Base-by-base conservation (phyloP, 352 stramenopile species). In the Pythium rhizo-oryzae region DNA sequence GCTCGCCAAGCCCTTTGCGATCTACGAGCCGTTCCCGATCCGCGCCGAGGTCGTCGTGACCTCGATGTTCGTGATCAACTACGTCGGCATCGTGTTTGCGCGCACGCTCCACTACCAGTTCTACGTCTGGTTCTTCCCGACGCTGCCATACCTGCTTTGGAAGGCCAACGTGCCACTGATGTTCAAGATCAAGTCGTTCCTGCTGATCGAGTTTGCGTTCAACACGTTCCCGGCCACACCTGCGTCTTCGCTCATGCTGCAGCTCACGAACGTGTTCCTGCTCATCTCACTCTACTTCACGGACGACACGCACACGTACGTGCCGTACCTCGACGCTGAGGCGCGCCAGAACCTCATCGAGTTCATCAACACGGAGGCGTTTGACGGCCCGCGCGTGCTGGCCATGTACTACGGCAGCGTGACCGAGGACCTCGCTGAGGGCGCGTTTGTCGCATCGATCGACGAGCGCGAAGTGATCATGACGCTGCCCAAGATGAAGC, bases 41-140 rank as follows among this genome's bases (percentile, higher is more conserved):
- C 87, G 88, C 24, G 82, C 82, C 19, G 87, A 95, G 44, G 89
- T 96, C 39, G 69, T 96, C n/a, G 82, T 94, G 47, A 95, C 84
- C 55, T 92, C 84, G 8, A 71, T 97, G 23, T 98, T 98, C 55
- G 77, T 78, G 16, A 91, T 92, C 70, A 99, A 99, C 78, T 99
- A 98, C 76, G 84, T 99, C 52, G 98, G 98, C 54, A 96, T 99
- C 56, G 91, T 86, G 53, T 99, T 99, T 78, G 88, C 95, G 37
- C 84, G 98, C 41, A 99, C 96, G 46, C 72, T 99, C 67, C 97
- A 99, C 81, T 99, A 99, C 82, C 98, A 99, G 81, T 99, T 99
- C 70, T 98, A 97, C 75, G 79, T 82, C 28, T 98, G 95, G 95
- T 99, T 99, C 79, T 99, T 98, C 75, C 87, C 97, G 62, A 96